These are phyloP conservation scores for Trichosanthes cucumerina DNA, from an alignment of 306 rosid genomes.

Conservation along the genomic window DNA sequence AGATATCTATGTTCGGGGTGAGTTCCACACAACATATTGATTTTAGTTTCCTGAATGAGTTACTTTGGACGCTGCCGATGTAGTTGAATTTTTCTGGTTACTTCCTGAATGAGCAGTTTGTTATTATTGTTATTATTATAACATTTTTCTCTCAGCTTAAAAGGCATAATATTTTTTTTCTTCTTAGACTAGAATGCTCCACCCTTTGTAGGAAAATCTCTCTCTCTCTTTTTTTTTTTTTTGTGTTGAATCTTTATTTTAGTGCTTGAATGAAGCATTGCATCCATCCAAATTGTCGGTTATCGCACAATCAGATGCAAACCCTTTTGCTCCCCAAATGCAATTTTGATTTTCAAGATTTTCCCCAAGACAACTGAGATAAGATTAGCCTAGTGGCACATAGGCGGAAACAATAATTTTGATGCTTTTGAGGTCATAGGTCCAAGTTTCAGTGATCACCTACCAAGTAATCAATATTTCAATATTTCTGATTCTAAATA, in stretches of 20 bases:
- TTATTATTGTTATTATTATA: background rate
- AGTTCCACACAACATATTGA: slow-evolving; percentile 11
- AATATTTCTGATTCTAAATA: background rate
- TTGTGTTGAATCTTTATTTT: background rate
- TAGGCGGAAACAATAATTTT: background rate
- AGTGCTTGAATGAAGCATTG: background rate
- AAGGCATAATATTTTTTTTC: background rate
- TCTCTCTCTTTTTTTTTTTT: too few relatives aligned
- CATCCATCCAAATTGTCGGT: background rate
- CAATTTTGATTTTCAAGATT: background rate
- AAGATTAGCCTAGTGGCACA: background rate
- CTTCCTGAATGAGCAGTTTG: background rate
- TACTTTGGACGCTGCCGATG: background rate
- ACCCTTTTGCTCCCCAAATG: background rate
- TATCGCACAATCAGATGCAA: background rate
- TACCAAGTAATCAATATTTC: background rate
- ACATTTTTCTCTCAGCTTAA: background rate
- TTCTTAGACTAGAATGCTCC: background rate
- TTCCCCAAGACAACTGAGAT: background rate
- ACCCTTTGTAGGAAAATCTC: background rate
- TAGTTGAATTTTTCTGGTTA: background rate
- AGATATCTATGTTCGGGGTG: slow-evolving; percentile 78
- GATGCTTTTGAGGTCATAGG: background rate
- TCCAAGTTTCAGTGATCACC: background rate
- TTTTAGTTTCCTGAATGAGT: background rate